Evolutionary conservation across 148 eudicot species (phyloP).

Genomic region (Tetragonia tetragonoides): DNA sequence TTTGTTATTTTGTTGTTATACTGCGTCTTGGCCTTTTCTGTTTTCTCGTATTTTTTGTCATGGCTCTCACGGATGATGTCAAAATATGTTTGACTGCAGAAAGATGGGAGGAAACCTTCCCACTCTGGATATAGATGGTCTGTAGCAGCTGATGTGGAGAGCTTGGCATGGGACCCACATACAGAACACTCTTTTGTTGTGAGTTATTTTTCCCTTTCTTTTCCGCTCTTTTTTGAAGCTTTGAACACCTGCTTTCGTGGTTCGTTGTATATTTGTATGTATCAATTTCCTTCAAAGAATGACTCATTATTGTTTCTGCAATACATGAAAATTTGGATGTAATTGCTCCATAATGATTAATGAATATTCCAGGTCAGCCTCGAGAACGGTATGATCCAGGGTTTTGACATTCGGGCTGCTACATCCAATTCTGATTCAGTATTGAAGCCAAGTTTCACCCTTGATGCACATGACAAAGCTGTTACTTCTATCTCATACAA

Average conservation of each 20-base stretch:
- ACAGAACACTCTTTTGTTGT: conserved; percentile 81
- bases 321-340: neutral
- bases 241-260: neutral
- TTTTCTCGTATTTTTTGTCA: conserved; percentile 10
- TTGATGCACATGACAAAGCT: conserved; percentile 95
- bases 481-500: conserved; percentile 73
- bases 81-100: conserved; percentile 41
- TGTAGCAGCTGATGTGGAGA: conserved; percentile 85
- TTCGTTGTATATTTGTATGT: neutral
- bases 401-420: conserved; percentile 78
- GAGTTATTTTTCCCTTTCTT: conserved; percentile 18
- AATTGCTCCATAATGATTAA: neutral
- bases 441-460: conserved; percentile 64
- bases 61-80: neutral
- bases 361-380: conserved; percentile 68
- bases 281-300: neutral
- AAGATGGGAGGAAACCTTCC: conserved; percentile 75
- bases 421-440: conserved; percentile 52
- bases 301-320: neutral
- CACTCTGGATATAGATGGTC: conserved; percentile 83
- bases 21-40: neutral
- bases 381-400: conserved; percentile 72
- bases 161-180: conserved; percentile 95
- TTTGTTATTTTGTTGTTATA: neutral
- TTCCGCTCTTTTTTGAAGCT: neutral